phyloP scores from a whole-genome alignment of 2,329 filamentous ascomycete genomes.

The Trichoderma aggressivum region DNA sequence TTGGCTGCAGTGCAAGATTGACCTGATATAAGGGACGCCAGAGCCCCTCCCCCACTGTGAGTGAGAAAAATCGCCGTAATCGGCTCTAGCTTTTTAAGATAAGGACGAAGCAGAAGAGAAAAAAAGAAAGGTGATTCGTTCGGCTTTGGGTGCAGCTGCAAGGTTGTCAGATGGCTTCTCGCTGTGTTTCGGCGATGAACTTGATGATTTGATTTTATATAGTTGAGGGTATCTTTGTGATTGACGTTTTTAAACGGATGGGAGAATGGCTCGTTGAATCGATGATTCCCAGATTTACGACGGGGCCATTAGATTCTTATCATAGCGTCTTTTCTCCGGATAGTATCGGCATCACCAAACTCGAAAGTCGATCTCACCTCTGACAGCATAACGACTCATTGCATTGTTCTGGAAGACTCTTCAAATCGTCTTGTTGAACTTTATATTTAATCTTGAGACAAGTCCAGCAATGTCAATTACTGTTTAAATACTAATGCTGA shows the following conservation, averaged over 20 bases:
- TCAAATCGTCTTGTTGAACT: neutral
- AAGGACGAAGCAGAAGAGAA: neutral
- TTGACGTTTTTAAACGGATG: neutral
- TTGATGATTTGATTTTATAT: neutral
- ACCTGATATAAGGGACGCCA: neutral
- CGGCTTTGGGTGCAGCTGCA: neutral
- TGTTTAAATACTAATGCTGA: neutral
- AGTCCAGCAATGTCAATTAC: neutral
- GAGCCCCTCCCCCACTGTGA: neutral
- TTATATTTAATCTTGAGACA: neutral
- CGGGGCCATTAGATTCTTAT: conserved; percentile 10
- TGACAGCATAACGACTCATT: neutral
- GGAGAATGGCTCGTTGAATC: neutral
- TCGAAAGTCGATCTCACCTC: neutral
- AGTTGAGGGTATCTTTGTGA: neutral
- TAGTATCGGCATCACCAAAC: conserved; percentile 5
- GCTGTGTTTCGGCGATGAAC: neutral
- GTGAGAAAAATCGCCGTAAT: conserved; percentile 13
- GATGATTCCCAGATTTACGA: neutral
- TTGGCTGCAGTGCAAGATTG: neutral
- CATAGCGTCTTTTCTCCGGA: conserved; percentile 12
- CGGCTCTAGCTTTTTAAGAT: neutral
- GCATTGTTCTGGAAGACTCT: neutral
- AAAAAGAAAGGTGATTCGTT: neutral
- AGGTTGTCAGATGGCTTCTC: neutral